Evolutionary conservation across 2,329 filamentous ascomycete species (phyloP).

Genomic region (Pestalotiopsis sp.): DNA sequence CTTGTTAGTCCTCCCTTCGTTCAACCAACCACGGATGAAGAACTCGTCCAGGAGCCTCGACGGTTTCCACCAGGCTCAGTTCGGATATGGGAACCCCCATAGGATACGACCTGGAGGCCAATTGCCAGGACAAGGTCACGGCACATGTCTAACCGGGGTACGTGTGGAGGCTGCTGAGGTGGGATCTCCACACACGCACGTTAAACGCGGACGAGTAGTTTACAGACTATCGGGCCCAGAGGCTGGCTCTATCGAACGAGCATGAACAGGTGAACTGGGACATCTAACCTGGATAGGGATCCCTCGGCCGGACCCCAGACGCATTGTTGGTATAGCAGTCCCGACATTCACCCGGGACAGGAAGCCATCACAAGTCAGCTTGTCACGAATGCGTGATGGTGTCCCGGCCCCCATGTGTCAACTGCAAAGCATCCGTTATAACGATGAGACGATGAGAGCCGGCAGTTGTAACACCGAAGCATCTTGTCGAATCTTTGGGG

Average conservation of each 20-base stretch:
- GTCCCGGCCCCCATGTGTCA: not conserved
- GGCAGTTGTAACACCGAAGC: not conserved
- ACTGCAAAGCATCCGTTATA: not conserved
- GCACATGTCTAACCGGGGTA: not conserved
- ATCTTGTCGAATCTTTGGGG: not conserved
- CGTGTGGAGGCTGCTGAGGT: not conserved
- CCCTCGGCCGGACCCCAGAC: not conserved
- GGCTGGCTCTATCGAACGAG: not conserved
- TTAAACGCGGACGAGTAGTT: not conserved
- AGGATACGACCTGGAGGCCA: not conserved
- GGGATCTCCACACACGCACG: not conserved
- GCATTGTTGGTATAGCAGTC: not conserved
- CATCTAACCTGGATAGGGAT: constrained; percentile 2
- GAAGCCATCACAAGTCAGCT: not conserved
- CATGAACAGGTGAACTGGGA: constrained; percentile 2
- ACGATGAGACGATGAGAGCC: not conserved
- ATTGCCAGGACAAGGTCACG: not conserved
- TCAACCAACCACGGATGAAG: not conserved
- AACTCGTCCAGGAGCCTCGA: not conserved
- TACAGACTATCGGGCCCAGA: not conserved
- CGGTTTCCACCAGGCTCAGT: not conserved
- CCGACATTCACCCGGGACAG: not conserved
- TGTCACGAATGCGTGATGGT: not conserved
- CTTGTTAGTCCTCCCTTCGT: not conserved
- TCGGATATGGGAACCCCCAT: not conserved